Evolutionary conservation across 352 stramenopile species (phyloP).

Genomic region (Phytophthora lateralis): DNA sequence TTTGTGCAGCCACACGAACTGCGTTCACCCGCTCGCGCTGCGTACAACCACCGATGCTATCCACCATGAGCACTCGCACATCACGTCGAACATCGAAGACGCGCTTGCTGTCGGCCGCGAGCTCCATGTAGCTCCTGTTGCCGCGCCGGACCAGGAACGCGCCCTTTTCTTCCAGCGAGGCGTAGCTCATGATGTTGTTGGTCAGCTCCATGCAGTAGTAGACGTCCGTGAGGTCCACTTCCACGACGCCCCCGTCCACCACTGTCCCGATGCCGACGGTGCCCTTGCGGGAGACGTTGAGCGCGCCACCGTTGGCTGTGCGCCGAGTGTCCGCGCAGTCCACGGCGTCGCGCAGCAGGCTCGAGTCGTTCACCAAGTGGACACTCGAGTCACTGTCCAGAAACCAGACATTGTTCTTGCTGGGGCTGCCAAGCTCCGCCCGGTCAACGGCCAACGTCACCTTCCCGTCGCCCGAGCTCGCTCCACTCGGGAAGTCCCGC

Average conservation of each 20-base stretch:
- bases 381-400: background rate
- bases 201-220: background rate
- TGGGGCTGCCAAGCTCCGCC: background rate
- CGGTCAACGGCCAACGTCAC: background rate
- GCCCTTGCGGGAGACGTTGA: background rate
- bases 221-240: background rate
- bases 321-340: background rate
- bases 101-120: background rate
- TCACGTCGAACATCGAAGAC: background rate
- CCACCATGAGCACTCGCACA: background rate
- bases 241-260: background rate
- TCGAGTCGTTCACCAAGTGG: slow-evolving; percentile 1
- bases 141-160: background rate
- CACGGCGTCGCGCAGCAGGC: background rate
- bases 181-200: background rate
- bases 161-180: background rate
- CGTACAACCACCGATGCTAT: background rate
- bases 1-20: background rate
- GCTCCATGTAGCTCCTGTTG: background rate
- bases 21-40: background rate
- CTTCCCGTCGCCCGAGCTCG: background rate
- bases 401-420: background rate
- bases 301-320: background rate
- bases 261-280: background rate
- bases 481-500: background rate